phyloP scores from a whole-genome alignment of 768 basidiomycete genomes.

The Hebeloma cylindrosporum region DNA sequence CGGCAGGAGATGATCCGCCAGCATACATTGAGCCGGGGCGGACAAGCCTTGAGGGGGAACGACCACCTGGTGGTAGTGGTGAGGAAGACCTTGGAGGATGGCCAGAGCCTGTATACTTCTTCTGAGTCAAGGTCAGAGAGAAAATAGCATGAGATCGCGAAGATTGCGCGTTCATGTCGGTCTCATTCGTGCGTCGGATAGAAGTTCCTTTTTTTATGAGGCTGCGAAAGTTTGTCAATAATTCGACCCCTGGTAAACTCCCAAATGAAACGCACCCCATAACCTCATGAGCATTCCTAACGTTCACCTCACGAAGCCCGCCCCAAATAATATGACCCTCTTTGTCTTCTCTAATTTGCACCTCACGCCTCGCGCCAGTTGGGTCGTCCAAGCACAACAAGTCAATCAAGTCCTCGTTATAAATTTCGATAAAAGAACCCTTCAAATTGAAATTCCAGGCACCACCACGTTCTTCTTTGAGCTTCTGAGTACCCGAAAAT shows the following conservation, averaged over 20 bases:
- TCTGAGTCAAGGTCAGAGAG: constrained; percentile 91
- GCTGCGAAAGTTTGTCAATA: constrained; percentile 39
- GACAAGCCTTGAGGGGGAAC: constrained; percentile 75
- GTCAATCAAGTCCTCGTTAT: constrained; percentile 99
- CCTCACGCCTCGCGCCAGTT: constrained; percentile 70
- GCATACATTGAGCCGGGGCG: constrained; percentile 81
- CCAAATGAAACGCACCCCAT: constrained; percentile 70
- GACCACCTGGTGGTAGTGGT: constrained; percentile 69
- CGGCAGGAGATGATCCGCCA: constrained; percentile 34
- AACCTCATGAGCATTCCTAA: constrained; percentile 83
- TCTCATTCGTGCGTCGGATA: constrained; percentile 92
- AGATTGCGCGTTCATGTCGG: constrained; percentile 98
- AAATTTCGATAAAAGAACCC: constrained; percentile 95
- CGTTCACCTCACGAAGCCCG: constrained; percentile 88
- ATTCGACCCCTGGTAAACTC: constrained; percentile 7
- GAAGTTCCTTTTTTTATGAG: constrained; percentile 87
- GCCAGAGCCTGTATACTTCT: constrained; percentile 74
- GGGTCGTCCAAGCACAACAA: constrained; percentile 76
- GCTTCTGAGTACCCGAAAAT: constrained; percentile 73
- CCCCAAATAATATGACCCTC: constrained; percentile 97
- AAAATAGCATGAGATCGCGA: constrained; percentile 99
- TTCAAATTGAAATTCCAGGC: constrained; percentile 81
- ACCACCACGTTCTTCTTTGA: constrained; percentile 72
- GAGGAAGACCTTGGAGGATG: constrained; percentile 74
- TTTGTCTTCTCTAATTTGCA: constrained; percentile 96